These are phyloP conservation scores for Hemisphaericaspora lyxosophila DNA, from an alignment of 1,139 yeast genomes.

Conservation along the genomic window DNA sequence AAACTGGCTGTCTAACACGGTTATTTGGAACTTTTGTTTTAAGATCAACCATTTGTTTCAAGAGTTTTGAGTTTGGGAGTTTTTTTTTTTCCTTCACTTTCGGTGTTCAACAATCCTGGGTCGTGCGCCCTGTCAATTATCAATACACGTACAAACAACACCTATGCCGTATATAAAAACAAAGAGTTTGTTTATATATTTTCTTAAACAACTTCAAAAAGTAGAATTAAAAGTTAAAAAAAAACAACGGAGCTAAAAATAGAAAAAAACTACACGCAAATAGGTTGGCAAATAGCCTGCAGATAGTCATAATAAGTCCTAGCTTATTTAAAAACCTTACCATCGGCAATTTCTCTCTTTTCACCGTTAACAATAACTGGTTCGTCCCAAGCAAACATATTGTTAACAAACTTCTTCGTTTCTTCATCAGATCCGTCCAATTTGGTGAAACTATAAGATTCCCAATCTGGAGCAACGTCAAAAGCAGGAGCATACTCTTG, in stretches of 20 bases:
- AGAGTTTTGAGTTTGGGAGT: too few species aligned
- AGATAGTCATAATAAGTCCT: slow-evolving; percentile 59
- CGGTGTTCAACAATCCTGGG: neutral
- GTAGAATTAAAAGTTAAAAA: neutral
- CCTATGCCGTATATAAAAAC: neutral
- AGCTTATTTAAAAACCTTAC: slow-evolving; percentile 49
- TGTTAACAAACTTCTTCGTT: slow-evolving; percentile 41
- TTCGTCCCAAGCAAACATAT: slow-evolving; percentile 56
- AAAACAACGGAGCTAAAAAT: neutral
- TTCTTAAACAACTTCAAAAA: neutral
- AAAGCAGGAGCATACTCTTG: slow-evolving; percentile 89
- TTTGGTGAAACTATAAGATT: slow-evolving; percentile 51
- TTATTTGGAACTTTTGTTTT: too few species aligned
- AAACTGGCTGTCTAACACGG: too few species aligned
- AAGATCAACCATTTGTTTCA: too few species aligned
- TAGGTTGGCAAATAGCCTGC: slow-evolving; percentile 17
- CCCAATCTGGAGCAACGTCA: slow-evolving; percentile 99
- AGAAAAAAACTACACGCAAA: neutral
- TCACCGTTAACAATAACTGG: slow-evolving; percentile 48
- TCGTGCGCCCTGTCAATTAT: neutral
- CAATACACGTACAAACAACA: neutral
- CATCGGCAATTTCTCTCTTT: slow-evolving; percentile 49
- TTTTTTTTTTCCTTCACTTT: slow-evolving; percentile 4
- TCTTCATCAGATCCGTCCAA: slow-evolving; percentile 41
- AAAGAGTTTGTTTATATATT: neutral